Evolutionary conservation across 169 alveolate genomes (phyloP).

Genomic region (Plasmodium knowlesi): DNA sequence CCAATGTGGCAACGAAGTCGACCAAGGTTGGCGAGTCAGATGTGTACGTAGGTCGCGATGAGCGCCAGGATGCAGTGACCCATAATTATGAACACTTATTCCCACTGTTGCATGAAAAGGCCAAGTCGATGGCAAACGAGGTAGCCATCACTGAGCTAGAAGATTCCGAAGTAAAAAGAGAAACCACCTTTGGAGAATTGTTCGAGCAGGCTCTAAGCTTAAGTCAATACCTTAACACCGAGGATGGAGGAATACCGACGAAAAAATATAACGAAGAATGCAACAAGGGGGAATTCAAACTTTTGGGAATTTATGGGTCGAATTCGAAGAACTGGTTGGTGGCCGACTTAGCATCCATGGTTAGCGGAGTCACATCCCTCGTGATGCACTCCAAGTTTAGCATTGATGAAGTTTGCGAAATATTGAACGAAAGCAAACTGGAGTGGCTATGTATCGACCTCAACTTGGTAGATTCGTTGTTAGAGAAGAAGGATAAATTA

Average conservation of each 20-base stretch:
- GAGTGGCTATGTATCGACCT: slow-evolving; percentile 61
- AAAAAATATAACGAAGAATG: slow-evolving; percentile 24
- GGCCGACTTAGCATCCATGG: slow-evolving; percentile 29
- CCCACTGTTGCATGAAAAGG: not conserved
- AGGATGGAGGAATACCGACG: slow-evolving; percentile 53
- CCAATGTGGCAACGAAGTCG: not conserved
- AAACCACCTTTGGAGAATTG: not conserved
- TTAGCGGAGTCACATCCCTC: slow-evolving; percentile 19
- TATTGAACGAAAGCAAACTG: slow-evolving; percentile 32
- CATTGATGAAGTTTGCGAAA: slow-evolving; percentile 22
- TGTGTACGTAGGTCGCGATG: slow-evolving; percentile 7
- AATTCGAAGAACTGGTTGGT: slow-evolving; percentile 55
- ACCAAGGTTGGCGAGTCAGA: not conserved
- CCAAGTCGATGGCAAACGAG: not conserved
- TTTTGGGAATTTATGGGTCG: slow-evolving; percentile 57
- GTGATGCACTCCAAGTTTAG: slow-evolving; percentile 71
- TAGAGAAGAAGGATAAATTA: not conserved
- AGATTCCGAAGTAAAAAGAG: not conserved
- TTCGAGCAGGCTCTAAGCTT: not conserved
- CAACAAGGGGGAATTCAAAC: slow-evolving; percentile 23
- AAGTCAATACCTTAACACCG: not conserved
- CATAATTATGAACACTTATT: not conserved
- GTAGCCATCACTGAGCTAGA: slow-evolving; percentile 6
- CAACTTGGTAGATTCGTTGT: not conserved
- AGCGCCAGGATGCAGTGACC: not conserved